Evolutionary conservation across 305 asterid genomes (phyloP), one percentile per base, ranked within the genome.

Genomic region (Fraxinus ornus): DNA sequence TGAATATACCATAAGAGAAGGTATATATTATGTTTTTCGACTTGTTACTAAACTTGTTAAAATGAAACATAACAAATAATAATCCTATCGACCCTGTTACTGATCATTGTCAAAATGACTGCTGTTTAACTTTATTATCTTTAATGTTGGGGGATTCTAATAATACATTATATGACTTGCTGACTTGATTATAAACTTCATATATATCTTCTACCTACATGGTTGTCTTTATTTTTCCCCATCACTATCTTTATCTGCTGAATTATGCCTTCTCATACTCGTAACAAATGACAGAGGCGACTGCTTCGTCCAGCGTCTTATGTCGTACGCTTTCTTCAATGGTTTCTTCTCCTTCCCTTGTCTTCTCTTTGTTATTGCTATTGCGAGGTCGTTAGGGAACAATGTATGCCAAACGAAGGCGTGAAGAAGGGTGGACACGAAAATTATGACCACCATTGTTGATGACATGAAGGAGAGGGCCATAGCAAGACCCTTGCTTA

Each of bases 341-440:
- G 92, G 91, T 72, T 88, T 95, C 89, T 87, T 95, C 78, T 90
- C 93, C 84, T 90, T 89, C 41, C 78, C 85, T 1, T 73, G 86
- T 30, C 88, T 84, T 60, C 82, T 88, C 93, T 92, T 90, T 2
- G 96, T 91, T 32, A 93, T 93, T 89, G 98, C 98, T 62, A 95
- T 95, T 82, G 99, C 98, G 1, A 94, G 92, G 83, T 95, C 99
- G 26, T 95, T 95, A 5, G 99, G 99, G 90, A 95, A 93, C 82
- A 95, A 49, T 0, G 97, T 93, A 21, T 60, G 82, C 98, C 98
- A 94, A 19, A 90, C 78, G 39, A 95, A 89, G 52, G 96, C 98
- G 74, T 95, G 99, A 55, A 95, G 93, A 36, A 95, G 89, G 0
- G 98, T 95, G 64, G 98, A 92, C 19, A 93, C 82, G 1, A 94